Evolutionary conservation across 495 filamentous ascomycete genomes (phyloP).

Genomic region (Aspergillus bertholletiae): DNA sequence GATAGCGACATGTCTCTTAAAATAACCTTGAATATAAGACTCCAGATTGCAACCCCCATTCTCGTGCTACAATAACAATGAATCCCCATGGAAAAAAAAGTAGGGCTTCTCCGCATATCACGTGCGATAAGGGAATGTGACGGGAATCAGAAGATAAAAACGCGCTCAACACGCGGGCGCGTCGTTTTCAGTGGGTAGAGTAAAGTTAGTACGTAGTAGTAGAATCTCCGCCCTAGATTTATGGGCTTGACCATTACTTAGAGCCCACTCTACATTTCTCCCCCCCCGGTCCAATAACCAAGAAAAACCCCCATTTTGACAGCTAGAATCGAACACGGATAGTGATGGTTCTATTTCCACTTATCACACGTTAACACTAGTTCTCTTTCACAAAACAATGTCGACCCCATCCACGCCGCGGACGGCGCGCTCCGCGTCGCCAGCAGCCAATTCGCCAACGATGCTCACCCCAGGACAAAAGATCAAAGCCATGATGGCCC

Average conservation of each 20-base stretch:
- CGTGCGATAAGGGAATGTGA: constrained; percentile 12
- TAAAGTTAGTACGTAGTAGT: no score
- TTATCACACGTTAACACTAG: background rate
- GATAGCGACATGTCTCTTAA: no score
- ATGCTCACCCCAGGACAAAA: constrained; percentile 67
- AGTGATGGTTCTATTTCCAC: background rate
- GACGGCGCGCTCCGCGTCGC: constrained; percentile 39
- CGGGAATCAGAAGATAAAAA: no score
- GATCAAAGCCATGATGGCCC: constrained; percentile 64
- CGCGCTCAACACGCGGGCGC: constrained; percentile 19
- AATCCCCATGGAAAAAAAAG: no score
- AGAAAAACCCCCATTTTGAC: background rate
- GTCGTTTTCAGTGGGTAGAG: no score
- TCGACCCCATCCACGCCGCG: constrained; percentile 41
- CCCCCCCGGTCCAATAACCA: background rate
- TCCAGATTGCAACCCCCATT: no score
- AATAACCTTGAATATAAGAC: no score
- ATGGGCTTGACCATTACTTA: background rate
- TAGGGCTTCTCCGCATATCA: constrained; percentile 1
- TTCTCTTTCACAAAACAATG: constrained; percentile 21
- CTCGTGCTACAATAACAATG: no score
- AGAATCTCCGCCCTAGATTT: constrained; percentile 18
- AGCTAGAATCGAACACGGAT: background rate
- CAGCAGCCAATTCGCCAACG: constrained; percentile 26
- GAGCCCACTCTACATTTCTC: background rate